Base-by-base conservation (phyloP, 306 rosid genomes). In the Pachyrhizus erosus region DNA sequence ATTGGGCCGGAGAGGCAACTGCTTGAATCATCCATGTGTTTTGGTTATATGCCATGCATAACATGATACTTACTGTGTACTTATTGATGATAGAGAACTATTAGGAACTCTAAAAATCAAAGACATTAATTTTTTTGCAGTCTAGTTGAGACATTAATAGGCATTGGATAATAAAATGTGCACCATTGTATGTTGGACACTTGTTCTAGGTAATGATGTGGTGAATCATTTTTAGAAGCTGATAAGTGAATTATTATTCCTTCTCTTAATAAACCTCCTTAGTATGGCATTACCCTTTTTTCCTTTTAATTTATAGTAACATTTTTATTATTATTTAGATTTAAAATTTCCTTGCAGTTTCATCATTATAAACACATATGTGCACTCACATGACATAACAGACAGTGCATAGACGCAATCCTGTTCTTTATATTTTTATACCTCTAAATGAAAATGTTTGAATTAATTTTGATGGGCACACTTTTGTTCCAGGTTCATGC, bases 401-500 rank as follows among this genome's bases (percentile, higher is more conserved):
- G 39, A 33, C 45, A 40, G 58, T 46, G 23, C 51, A 23, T 67
- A 26, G 49, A 72, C 64, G 70, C 39, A 15, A 29, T 83, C 33
- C 39, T 75, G 52, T 33, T 51, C 27, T n/a, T 66, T 78, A 23
- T 15, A 27, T 24, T 82, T 46, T 18, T 70, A 27, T 24, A 51
- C 34, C 39, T 65, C 39, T 20, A 62, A 62, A 64, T 21, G 26
- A 33, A 27, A 74, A 21, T 49, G 48, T 55, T 49, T 75, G 31
- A 61, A 71, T 71, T 27, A 45, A 46, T 39, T 80, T 71, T 80
- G 9, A 71, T 58, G 33, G 69, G 73, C 86, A 85, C 24, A 46
- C 75, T 65, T 76, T 73, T 88, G 78, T 85, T 84, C 65, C 87
- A 85, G 91, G 83, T 82, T 83, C 73, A 81, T 88, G 91, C 77